Base-by-base conservation (phyloP, 1,284 basidiomycete genomes). In the Trichosporon sp. region DNA sequence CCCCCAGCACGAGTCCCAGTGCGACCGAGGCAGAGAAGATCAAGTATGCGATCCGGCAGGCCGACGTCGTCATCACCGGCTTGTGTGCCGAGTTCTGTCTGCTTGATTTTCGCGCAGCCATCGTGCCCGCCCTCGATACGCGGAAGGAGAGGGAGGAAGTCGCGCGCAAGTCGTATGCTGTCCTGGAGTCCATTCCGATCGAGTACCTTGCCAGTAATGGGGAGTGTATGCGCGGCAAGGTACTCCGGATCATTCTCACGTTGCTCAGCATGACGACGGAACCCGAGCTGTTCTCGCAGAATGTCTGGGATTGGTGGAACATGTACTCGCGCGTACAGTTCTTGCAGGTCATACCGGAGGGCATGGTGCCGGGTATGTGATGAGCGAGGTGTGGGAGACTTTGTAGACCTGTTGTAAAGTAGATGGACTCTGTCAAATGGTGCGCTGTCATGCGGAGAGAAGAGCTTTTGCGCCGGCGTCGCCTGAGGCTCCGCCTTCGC, bases 301-400 rank as follows among this genome's bases (percentile, higher is more conserved):
- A 70, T 19, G 71, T 78, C 0, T 78, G 78, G 76, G 78, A 80
- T 59, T 80, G 78, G 78, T 80, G 78, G 78, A 78, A 78, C 69
- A 78, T 80, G 74, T 80, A 77, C 68, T 78, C 78, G 31, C 72
- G 73, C 38, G 76, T 80, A 21, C 78, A 80, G 71, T 80, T 78
- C 70, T 70, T 80, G 35, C 78, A 80, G 71, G 72, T 79, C 59
- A 76, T 79, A 19, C 76, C 78, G 2, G 70, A 71, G 38, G 68
- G 69, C 56, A 66, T 56, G 19, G 70, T 69, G 40, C n/a, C 67
- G 6, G n/a, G 71, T 5, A 46, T 46, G 4, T n/a, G n/a, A 26
- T 26, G 26, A 26, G 26, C 26, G 26, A 26, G 26, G 26, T 26
- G 2, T 1, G 26, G 26, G 26, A 26, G 26, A 26, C 26, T 26